These are phyloP conservation scores for Cucurbita pepo DNA, from an alignment of 306 rosid species.

Conservation along the genomic window DNA sequence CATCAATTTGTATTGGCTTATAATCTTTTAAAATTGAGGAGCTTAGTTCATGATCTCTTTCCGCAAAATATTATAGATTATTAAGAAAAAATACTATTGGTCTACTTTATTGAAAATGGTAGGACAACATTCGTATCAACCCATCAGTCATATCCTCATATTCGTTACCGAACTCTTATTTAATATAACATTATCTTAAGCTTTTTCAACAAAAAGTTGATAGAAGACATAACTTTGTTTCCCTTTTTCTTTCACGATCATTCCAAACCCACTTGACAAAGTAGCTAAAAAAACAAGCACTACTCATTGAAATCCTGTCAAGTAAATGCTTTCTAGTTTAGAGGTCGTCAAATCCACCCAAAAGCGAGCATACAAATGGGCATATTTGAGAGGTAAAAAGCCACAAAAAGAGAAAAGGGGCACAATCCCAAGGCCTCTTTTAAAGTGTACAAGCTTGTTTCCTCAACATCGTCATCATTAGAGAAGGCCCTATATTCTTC, in stretches of 20 bases:
- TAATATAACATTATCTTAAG: neutral
- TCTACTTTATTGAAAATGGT: no score
- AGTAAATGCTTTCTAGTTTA: neutral
- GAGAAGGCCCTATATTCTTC: neutral
- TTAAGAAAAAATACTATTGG: no score
- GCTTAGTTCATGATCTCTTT: no score
- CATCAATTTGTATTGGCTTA: no score
- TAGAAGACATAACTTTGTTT: neutral
- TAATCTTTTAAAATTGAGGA: no score
- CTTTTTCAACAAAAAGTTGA: neutral
- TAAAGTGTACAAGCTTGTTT: neutral
- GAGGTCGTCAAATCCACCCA: neutral
- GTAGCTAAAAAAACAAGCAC: neutral
- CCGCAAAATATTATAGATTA: no score
- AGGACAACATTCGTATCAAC: neutral
- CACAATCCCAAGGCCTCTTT: neutral
- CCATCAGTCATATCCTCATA: neutral
- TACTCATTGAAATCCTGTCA: neutral
- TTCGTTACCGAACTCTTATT: neutral
- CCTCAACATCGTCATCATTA: neutral
- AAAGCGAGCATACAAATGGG: neutral
- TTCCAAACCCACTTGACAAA: neutral
- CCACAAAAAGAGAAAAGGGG: no score
- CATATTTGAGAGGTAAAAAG: neutral
- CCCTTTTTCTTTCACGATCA: neutral